Percentiles rank a stretch among this genome's conserved stretches.
Evolutionary conservation across 495 filamentous ascomycete species (phyloP).

Genomic region (Aspergillus nidulans): DNA sequence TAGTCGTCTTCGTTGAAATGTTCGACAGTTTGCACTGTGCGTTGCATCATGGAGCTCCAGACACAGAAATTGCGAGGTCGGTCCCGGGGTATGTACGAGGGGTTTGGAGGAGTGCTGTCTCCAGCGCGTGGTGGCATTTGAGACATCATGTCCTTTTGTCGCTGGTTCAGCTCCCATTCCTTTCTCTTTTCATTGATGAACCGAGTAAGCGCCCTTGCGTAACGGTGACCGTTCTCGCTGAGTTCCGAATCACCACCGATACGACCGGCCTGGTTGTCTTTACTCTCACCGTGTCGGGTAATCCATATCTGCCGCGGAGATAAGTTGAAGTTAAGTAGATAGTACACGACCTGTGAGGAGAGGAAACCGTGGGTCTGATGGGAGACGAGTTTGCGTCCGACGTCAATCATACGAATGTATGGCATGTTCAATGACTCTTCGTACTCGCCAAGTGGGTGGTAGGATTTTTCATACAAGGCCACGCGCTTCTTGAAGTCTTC

Average conservation of each 20-base stretch:
- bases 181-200: slow-evolving; percentile 73
- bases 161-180: slow-evolving; percentile 73
- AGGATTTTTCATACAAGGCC: slow-evolving; percentile 87
- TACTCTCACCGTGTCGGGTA: slow-evolving; percentile 83
- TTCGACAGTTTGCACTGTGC: slow-evolving; percentile 76
- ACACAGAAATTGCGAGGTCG: slow-evolving; percentile 88
- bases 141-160: slow-evolving; percentile 61
- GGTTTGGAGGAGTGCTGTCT: slow-evolving; percentile 91
- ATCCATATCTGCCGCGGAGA: slow-evolving; percentile 97
- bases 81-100: slow-evolving; percentile 59
- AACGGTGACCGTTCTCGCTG: slow-evolving; percentile 66
- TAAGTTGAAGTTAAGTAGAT: slow-evolving; percentile 92
- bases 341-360: slow-evolving; percentile 83
- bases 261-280: slow-evolving; percentile 73
- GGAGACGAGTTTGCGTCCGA: slow-evolving; percentile 87
- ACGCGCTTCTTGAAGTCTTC: slow-evolving; percentile 92
- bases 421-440: slow-evolving; percentile 86
- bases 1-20: slow-evolving; percentile 96
- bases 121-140: slow-evolving; percentile 81
- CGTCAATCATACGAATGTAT: slow-evolving; percentile 96
- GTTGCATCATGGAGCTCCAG: slow-evolving; percentile 95
- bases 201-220: slow-evolving; percentile 64
- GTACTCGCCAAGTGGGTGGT: slow-evolving; percentile 84
- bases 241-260: slow-evolving; percentile 84
- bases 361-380: slow-evolving; percentile 90